Conservation (phyloP, 1,284 basidiomycete species). For the Sutorius eximius region DNA sequence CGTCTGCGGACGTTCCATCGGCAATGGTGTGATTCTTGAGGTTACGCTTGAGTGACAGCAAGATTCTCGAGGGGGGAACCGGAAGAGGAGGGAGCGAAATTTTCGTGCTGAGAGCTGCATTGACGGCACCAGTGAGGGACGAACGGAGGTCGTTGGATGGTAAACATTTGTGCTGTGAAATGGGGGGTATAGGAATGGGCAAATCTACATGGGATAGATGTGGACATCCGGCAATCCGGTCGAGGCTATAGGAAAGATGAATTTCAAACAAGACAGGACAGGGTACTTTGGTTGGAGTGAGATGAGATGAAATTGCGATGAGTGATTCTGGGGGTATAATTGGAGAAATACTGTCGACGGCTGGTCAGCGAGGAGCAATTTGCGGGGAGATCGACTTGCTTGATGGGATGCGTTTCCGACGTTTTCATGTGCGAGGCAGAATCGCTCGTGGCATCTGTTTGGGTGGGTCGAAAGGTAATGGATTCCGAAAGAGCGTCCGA, state of each 20-base stretch:
- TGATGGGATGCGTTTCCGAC: conserved; percentile 81
- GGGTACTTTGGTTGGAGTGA: conserved; percentile 32
- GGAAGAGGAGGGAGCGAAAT: conserved; percentile 29
- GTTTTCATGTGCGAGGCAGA: conserved; percentile 55
- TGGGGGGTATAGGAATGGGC: conserved; percentile 12
- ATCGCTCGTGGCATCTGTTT: conserved; percentile 2
- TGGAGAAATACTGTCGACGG: conserved; percentile 53
- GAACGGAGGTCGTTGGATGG: conserved; percentile 32
- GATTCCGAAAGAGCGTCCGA: conserved; percentile 23
- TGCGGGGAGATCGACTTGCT: conserved; percentile 45
- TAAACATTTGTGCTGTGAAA: conserved; percentile 23
- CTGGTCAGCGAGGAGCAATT: conserved; percentile 11
- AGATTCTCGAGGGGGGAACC: conserved; percentile 18
- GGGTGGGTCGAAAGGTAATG: conserved; percentile 8
- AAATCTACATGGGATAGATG: conserved; percentile 19
- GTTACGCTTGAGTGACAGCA: conserved; percentile 28
- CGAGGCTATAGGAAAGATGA: conserved; percentile 43
- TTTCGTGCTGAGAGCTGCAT: conserved; percentile 45
- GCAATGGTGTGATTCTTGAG: conserved; percentile 8
- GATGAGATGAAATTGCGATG: conserved; percentile 55
- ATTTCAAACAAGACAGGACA: conserved; percentile 51
- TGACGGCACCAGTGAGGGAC: conserved; percentile 43
- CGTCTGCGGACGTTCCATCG: neutral
- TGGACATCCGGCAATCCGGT: conserved; percentile 37
- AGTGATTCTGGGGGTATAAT: conserved; percentile 66